These are phyloP conservation scores for Aaosphaeria arxii DNA, from an alignment of 2,329 filamentous ascomycete species.

Conservation along the genomic window DNA sequence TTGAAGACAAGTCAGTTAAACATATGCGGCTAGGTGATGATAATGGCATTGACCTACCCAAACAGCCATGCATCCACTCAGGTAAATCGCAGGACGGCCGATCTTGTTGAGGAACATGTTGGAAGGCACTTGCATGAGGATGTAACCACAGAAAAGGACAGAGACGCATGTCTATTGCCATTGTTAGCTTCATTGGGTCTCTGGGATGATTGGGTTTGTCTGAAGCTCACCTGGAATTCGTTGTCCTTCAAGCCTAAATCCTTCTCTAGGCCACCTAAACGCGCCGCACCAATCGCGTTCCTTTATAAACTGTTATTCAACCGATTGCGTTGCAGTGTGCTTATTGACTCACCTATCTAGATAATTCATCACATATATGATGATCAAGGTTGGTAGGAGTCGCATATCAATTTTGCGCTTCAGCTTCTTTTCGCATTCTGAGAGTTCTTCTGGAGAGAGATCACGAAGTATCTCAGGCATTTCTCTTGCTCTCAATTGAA, in stretches of 20 bases:
- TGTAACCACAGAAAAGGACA: constrained; percentile 38
- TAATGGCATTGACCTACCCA: not conserved
- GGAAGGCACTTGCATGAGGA: constrained; percentile 59
- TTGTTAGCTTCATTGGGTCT: too few species aligned
- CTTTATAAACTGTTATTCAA: not conserved
- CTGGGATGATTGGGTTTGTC: too few species aligned
- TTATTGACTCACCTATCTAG: not conserved
- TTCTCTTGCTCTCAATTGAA: not conserved
- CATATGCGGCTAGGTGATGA: not conserved
- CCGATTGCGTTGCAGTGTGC: too few species aligned
- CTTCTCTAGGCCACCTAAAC: not conserved
- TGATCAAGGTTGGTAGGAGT: not conserved
- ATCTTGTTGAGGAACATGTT: constrained; percentile 55
- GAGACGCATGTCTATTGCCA: not conserved
- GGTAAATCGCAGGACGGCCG: constrained; percentile 43
- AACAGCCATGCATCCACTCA: constrained; percentile 27
- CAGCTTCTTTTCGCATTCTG: not conserved
- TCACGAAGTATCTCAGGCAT: not conserved
- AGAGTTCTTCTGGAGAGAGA: not conserved
- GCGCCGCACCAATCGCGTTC: not conserved
- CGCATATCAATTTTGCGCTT: not conserved
- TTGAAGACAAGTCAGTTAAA: not conserved
- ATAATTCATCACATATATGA: not conserved
- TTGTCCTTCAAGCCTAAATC: not conserved
- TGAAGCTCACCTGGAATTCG: not conserved